phyloP scores from a whole-genome alignment of 2,329 filamentous ascomycete species.

The Scopulariopsis brevicaulis region DNA sequence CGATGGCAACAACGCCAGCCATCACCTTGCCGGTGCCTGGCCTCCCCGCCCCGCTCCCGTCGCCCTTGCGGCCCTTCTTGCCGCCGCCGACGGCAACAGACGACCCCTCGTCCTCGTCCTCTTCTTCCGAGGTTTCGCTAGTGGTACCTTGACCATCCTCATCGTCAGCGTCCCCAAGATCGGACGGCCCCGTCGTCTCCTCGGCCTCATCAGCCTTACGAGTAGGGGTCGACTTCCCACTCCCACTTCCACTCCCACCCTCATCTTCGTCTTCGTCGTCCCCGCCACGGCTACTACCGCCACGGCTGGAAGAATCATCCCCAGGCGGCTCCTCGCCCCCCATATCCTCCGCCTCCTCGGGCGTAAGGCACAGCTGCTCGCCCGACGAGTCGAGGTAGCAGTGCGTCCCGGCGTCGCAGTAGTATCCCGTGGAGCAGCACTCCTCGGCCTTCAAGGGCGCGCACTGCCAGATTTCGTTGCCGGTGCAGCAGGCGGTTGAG shows the following conservation, averaged over 20 bases:
- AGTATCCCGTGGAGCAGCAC: slow-evolving; percentile 11
- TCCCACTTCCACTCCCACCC: background rate
- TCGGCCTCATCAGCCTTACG: too few species aligned
- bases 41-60: background rate
- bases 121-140: background rate
- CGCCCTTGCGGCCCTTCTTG: background rate
- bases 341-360: background rate
- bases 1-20: background rate
- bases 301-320: slow-evolving; percentile 5
- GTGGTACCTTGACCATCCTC: too few species aligned
- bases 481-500: slow-evolving; percentile 9
- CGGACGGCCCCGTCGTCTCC: too few species aligned
- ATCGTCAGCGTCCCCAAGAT: too few species aligned
- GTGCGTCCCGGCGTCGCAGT: slow-evolving; percentile 7
- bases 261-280: background rate
- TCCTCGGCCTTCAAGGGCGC: slow-evolving; percentile 9
- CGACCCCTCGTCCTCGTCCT: background rate
- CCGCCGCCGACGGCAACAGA: background rate
- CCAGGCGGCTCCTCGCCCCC: background rate
- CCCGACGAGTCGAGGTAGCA: slow-evolving; percentile 6
- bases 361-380: slow-evolving; percentile 6
- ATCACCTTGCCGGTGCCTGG: background rate
- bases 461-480: slow-evolving; percentile 8
- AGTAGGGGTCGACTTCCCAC: too few species aligned
- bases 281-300: too few species aligned